Evolutionary conservation across 2,329 filamentous ascomycete species (phyloP), one percentile per base, ranked within the genome.

Genomic region (Alternaria atra): DNA sequence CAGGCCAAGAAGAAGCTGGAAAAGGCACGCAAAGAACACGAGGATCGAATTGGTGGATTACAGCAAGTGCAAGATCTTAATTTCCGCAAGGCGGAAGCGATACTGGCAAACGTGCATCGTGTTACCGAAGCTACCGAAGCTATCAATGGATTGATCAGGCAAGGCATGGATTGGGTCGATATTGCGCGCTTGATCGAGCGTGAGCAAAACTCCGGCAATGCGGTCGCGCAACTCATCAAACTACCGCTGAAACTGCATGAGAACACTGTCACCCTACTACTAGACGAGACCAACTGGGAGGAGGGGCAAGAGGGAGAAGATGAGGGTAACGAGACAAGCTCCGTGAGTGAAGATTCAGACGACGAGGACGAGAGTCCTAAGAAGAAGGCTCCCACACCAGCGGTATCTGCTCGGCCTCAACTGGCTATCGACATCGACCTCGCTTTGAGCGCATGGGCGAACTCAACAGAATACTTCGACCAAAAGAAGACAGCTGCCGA

Each of bases 141-240:
- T 4, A 90, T 99, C 54, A 98, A 97, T 76, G 92, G 92, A 0
- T 82, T 98, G n/a, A 88, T 99, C 61, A 88, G 88, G 5, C 93
- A 97, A 73, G 94, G 94, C 10, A 98, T 98, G 93, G 95, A 99
- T 71, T 99, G 95, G 95, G 89, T 93, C 10, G 91, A 97, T 67
- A 94, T 98, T 71, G 92, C 87, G 9, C 91, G 90, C 60, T 81
- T 99, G 63, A 91, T 99, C 53, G 93, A 97, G 75, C 87, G 93
- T 67, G 94, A 98, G 76, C 91, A 96, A 76, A 88, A 84, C 62
- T 85, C 89, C 50, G 85, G 88, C 29, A 99, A 99, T 67, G 88
- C 92, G 0, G 93, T 99, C 7, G 95, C 95, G 1, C 86, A 90
- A 59, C 89, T 93, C 44, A 97, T 99, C 73, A 91, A 91, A 74